Conservation (phyloP, 257 asterid genomes). For the Anisodus tanguticus region DNA sequence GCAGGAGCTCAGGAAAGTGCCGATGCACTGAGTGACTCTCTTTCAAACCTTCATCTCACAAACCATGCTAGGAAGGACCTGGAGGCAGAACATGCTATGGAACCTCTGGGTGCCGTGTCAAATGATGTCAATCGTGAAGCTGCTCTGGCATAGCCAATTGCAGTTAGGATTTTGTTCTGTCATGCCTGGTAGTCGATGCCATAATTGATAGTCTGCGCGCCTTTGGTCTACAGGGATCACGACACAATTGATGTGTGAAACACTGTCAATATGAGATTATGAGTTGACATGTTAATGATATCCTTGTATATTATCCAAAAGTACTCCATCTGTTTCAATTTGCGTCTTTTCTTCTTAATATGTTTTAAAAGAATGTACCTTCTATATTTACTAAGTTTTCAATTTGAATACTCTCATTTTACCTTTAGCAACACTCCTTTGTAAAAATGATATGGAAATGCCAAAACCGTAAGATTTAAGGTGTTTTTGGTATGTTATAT, state of each 20-base stretch:
- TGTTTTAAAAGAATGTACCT: neutral
- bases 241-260: neutral
- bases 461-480: neutral
- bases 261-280: neutral
- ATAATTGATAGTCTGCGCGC: neutral
- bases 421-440: neutral
- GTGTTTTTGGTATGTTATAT: neutral
- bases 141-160: constrained; percentile 35
- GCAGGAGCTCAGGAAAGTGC: constrained; percentile 42
- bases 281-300: neutral
- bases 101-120: constrained; percentile 27
- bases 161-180: neutral
- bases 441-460: neutral
- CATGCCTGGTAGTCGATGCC: constrained; percentile 3
- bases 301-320: neutral
- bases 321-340: neutral
- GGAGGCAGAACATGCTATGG: constrained; percentile 31
- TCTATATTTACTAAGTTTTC: neutral
- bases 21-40: constrained; percentile 54
- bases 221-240: neutral
- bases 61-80: constrained; percentile 35
- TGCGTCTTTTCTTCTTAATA: neutral
- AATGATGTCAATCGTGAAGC: constrained; percentile 48
- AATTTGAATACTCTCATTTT: neutral
- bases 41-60: constrained; percentile 56